phyloP scores from a whole-genome alignment of 352 stramenopile genomes.

The Saprolegnia parasitica region DNA sequence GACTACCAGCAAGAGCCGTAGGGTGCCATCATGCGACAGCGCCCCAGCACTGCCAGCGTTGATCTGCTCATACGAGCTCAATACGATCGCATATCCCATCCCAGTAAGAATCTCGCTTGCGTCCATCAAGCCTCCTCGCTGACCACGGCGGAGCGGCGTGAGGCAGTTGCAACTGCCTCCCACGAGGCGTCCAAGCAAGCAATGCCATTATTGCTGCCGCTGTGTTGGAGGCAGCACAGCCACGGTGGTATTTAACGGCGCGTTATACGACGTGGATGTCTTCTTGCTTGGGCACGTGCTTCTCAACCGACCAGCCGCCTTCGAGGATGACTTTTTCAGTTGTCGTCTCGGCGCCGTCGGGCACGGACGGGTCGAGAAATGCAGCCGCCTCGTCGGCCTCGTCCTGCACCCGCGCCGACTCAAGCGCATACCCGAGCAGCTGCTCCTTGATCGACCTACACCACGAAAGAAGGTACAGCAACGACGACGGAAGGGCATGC shows the following conservation, averaged over 20 bases:
- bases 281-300: constrained; percentile 53
- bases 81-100: too few relatives aligned
- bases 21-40: too few relatives aligned
- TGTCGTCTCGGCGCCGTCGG: constrained; percentile 52
- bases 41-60: too few relatives aligned
- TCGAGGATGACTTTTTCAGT: constrained; percentile 38
- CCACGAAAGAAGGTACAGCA: neutral
- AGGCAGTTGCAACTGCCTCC: too few relatives aligned
- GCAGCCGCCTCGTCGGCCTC: constrained; percentile 72
- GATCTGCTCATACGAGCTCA: too few relatives aligned
- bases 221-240: neutral
- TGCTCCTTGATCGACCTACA: constrained; percentile 75
- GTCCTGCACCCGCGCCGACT: constrained; percentile 51
- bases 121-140: too few relatives aligned
- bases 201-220: too few relatives aligned
- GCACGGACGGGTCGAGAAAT: constrained; percentile 56
- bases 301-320: constrained; percentile 81
- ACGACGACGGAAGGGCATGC: constrained; percentile 18
- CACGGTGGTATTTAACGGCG: neutral
- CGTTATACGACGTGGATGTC: constrained; percentile 29
- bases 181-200: too few relatives aligned
- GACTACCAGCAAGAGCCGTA: too few relatives aligned
- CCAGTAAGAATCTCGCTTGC: too few relatives aligned
- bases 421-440: constrained; percentile 75
- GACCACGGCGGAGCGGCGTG: too few relatives aligned